Evolutionary conservation across 1,284 basidiomycete species (phyloP).

Genomic region (Tausonia pullulans): DNA sequence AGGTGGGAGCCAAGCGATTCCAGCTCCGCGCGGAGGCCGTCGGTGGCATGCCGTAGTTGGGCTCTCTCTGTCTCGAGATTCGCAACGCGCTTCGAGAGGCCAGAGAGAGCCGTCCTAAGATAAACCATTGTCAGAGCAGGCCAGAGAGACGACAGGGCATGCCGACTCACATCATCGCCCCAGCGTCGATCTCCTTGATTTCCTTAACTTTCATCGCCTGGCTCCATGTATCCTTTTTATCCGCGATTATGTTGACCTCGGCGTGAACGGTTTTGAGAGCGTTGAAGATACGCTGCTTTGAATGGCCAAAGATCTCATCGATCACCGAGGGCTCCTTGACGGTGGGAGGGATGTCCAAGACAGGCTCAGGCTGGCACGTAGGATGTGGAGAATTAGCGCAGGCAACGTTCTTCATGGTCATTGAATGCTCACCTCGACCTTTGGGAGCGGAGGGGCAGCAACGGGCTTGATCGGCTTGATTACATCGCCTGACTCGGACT

Average conservation of each 20-base stretch:
- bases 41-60: conserved; percentile 17
- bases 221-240: conserved; percentile 15
- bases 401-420: background rate
- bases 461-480: background rate
- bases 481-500: conserved; percentile 10
- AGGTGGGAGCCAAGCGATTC: conserved; percentile 16
- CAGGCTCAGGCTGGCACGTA: conserved; percentile 1
- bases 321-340: conserved; percentile 22
- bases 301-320: conserved; percentile 33
- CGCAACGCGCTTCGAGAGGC: conserved; percentile 18
- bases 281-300: conserved; percentile 32
- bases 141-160: background rate
- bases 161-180: conserved; percentile 19
- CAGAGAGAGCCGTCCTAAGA: conserved; percentile 18
- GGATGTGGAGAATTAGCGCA: background rate
- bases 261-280: conserved; percentile 27
- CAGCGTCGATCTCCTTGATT: conserved; percentile 16
- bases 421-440: background rate
- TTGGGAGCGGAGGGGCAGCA: background rate
- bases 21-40: conserved; percentile 19
- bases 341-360: background rate
- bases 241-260: conserved; percentile 25
- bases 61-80: conserved; percentile 20
- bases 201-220: conserved; percentile 4
- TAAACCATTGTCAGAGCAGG: background rate